A percentile compares a stretch with the other conserved stretches of the same genome.
Evolutionary conservation across 306 rosid species (phyloP).

Genomic region (Quercus suber): DNA sequence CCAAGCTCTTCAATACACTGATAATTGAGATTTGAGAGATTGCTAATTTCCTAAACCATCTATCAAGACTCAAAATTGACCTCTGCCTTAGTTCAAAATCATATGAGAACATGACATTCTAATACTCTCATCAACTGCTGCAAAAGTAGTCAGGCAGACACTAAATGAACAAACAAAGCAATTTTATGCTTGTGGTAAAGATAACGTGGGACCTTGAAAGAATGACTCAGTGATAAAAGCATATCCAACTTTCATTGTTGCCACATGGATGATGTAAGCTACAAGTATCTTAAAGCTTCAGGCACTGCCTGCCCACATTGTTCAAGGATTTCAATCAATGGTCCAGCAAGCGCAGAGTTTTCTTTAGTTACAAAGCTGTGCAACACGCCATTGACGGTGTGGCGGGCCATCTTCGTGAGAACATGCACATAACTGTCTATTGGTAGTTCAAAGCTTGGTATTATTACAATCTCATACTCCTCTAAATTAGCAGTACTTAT

Average conservation of each 20-base stretch:
- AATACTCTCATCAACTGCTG: constrained; percentile 15
- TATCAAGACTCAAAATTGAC: not conserved
- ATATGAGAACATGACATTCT: not conserved
- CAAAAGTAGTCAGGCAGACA: not conserved
- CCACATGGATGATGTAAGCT: constrained; percentile 22
- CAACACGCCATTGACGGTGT: constrained; percentile 52
- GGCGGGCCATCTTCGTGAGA: constrained; percentile 60
- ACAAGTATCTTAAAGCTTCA: constrained; percentile 42
- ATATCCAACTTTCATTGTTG: constrained; percentile 33
- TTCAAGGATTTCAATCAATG: constrained; percentile 49
- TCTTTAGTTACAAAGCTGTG: constrained; percentile 47
- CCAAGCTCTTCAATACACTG: not conserved
- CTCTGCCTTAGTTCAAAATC: not conserved
- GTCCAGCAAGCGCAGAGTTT: constrained; percentile 40
- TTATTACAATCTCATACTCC: constrained; percentile 42
- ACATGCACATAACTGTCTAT: constrained; percentile 39
- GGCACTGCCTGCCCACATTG: constrained; percentile 67
- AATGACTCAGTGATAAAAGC: not conserved
- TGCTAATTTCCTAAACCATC: not conserved
- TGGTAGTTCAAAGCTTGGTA: constrained; percentile 45
- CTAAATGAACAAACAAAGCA: not conserved
- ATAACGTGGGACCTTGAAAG: not conserved
- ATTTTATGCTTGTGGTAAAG: not conserved
- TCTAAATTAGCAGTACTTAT: constrained; percentile 40
- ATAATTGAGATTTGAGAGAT: not conserved